Conservation (phyloP, 352 stramenopile genomes). For the Ophiocytium majus region DNA sequence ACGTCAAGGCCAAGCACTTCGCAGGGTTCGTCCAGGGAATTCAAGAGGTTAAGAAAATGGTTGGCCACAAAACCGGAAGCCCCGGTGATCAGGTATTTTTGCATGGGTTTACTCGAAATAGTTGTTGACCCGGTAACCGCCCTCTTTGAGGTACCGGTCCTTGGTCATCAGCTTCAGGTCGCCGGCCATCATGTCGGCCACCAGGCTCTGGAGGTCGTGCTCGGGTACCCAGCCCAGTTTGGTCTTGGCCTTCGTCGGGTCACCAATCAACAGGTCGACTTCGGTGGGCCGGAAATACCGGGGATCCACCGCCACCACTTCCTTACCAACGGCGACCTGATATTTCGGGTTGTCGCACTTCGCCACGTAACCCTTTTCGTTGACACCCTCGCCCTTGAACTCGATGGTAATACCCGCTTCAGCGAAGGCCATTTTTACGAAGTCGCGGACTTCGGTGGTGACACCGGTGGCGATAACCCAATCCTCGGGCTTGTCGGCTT, state of each 20-base stretch:
- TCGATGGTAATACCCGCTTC: slow-evolving; percentile 77
- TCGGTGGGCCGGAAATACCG: slow-evolving; percentile 97
- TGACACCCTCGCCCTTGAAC: slow-evolving; percentile 83
- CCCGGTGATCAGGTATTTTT: slow-evolving; percentile 10
- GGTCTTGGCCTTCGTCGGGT: slow-evolving; percentile 74
- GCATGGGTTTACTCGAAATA: neutral
- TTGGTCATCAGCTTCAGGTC: slow-evolving; percentile 64
- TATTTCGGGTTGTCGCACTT: slow-evolving; percentile 19
- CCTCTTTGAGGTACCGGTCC: neutral
- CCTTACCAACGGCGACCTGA: slow-evolving; percentile 60
- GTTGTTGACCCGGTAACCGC: neutral
- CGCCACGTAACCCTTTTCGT: slow-evolving; percentile 88
- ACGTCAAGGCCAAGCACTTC: neutral
- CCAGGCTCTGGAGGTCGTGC: slow-evolving; percentile 83
- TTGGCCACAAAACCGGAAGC: slow-evolving; percentile 1
- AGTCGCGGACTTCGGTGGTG: slow-evolving; percentile 94
- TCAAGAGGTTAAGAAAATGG: neutral
- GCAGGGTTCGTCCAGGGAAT: neutral
- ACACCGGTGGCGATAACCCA: slow-evolving; percentile 93
- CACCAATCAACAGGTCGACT: slow-evolving; percentile 86
- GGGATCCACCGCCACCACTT: slow-evolving; percentile 87
- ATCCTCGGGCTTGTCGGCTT: slow-evolving; percentile 74
- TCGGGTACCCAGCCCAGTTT: slow-evolving; percentile 85
- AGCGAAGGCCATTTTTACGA: slow-evolving; percentile 78
- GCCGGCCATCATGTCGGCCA: slow-evolving; percentile 91